Evolutionary conservation across 768 basidiomycete species (phyloP).

Genomic region (Auricularia sp.): DNA sequence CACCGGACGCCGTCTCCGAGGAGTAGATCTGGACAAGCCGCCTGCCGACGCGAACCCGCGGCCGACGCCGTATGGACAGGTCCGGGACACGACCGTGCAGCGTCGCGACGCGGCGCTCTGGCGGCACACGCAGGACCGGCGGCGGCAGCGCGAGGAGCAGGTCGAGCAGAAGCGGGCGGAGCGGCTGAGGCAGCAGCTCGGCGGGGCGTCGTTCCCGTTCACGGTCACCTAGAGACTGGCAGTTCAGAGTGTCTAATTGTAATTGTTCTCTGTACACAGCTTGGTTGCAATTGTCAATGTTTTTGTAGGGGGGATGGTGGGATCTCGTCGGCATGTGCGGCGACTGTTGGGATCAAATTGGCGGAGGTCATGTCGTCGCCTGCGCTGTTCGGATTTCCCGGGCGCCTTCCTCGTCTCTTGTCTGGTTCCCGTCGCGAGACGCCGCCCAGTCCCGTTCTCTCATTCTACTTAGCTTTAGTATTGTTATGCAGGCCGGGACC

Average conservation of each 20-base stretch:
- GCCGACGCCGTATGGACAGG: background rate
- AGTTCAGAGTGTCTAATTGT: background rate
- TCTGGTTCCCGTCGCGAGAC: slow-evolving; percentile 7
- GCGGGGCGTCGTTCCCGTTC: slow-evolving; percentile 3
- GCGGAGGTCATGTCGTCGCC: background rate
- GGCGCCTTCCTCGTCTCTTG: slow-evolving; percentile 6
- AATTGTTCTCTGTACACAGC: background rate
- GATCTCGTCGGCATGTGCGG: background rate
- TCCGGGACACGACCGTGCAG: background rate
- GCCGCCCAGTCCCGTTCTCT: slow-evolving; percentile 9
- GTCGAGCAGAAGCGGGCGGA: background rate
- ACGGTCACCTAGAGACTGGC: background rate
- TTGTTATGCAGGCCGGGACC: slow-evolving; percentile 57
- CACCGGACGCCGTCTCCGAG: background rate
- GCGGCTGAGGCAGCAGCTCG: background rate
- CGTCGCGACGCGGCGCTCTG: background rate
- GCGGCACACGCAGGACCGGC: background rate
- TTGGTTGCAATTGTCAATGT: too few relatives aligned
- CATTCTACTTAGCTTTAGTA: slow-evolving; percentile 13
- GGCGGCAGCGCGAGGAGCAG: background rate
- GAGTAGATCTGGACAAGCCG: slow-evolving; percentile 19
- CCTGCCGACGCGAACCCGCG: slow-evolving; percentile 18
- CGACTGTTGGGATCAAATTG: background rate
- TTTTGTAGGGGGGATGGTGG: too few relatives aligned
- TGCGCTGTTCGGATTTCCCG: slow-evolving; percentile 1